These are phyloP conservation scores for Colletotrichum eremochloae DNA, from an alignment of 2,329 filamentous ascomycete species.

Conservation along the genomic window DNA sequence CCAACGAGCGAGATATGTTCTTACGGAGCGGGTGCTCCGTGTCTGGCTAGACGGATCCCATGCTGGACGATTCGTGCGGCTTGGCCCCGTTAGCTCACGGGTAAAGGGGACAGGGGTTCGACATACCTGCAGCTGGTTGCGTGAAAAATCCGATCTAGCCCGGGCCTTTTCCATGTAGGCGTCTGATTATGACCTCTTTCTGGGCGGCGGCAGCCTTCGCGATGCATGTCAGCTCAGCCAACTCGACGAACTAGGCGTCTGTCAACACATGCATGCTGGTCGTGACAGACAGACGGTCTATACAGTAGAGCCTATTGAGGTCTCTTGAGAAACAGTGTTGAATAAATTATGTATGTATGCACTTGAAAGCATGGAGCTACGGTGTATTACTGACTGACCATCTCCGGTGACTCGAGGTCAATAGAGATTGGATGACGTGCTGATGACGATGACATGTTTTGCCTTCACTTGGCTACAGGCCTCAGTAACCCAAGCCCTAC, in stretches of 20 bases:
- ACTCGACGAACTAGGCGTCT: background rate
- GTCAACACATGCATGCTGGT: background rate
- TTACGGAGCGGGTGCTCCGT: background rate
- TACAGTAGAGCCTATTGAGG: background rate
- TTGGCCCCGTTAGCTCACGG: constrained; percentile 1
- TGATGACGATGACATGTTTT: constrained; percentile 9
- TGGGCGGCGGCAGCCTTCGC: background rate
- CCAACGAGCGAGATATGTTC: background rate
- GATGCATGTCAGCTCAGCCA: background rate
- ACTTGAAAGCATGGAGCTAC: background rate
- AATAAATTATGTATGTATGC: background rate
- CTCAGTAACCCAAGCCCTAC: background rate
- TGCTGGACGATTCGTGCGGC: background rate
- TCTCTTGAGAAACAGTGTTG: background rate
- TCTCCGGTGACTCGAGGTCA: background rate
- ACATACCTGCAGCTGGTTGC: constrained; percentile 2
- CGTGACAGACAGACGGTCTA: background rate
- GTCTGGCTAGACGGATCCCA: background rate
- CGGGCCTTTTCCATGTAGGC: background rate
- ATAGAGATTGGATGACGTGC: constrained; percentile 3
- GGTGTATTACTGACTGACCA: background rate
- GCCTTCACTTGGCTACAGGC: background rate
- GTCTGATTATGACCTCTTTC: background rate
- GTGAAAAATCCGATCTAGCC: constrained; percentile 9
- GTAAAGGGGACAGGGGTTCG: constrained; percentile 5